Evolutionary conservation across 2,329 filamentous ascomycete species (phyloP).

Genomic region (Trichoderma hamatum): DNA sequence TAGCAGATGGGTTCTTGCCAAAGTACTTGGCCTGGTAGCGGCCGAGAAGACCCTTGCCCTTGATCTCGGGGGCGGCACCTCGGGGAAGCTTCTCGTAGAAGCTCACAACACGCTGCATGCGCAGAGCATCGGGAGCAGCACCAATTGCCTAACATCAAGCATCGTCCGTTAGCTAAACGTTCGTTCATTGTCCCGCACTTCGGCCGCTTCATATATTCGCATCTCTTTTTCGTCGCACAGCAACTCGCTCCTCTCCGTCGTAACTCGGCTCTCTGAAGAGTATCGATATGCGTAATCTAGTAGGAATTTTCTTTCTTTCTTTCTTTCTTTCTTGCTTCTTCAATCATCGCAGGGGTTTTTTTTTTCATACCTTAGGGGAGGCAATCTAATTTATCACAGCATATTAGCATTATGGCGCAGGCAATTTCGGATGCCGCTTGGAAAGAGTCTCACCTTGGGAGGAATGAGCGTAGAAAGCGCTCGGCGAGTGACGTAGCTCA

Average conservation of each 20-base stretch:
- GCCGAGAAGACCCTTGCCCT: constrained; percentile 80
- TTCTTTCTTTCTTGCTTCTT: background rate
- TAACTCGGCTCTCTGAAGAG: background rate
- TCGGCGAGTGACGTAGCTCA: constrained; percentile 91
- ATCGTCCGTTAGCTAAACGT: constrained; percentile 12
- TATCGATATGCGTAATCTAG: background rate
- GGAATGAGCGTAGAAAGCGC: constrained; percentile 98
- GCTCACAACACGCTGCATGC: constrained; percentile 96
- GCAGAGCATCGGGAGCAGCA: constrained; percentile 89
- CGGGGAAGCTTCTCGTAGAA: constrained; percentile 99
- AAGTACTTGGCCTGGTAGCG: constrained; percentile 93
- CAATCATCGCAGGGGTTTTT: background rate
- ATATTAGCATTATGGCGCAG: constrained; percentile 43
- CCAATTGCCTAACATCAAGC: constrained; percentile 74
- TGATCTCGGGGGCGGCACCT: constrained; percentile 80
- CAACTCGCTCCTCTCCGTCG: background rate
- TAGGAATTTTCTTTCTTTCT: background rate
- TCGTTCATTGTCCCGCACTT: constrained; percentile 25
- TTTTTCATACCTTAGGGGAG: constrained; percentile 70
- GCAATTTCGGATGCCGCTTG: constrained; percentile 34
- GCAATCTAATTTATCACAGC: constrained; percentile 66
- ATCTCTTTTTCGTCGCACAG: background rate
- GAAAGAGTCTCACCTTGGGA: constrained; percentile 75
- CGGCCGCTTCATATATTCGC: background rate
- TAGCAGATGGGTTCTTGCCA: constrained; percentile 85